Base-by-base conservation (phyloP, 164 flowering plant species). In the Malania oleifera region DNA sequence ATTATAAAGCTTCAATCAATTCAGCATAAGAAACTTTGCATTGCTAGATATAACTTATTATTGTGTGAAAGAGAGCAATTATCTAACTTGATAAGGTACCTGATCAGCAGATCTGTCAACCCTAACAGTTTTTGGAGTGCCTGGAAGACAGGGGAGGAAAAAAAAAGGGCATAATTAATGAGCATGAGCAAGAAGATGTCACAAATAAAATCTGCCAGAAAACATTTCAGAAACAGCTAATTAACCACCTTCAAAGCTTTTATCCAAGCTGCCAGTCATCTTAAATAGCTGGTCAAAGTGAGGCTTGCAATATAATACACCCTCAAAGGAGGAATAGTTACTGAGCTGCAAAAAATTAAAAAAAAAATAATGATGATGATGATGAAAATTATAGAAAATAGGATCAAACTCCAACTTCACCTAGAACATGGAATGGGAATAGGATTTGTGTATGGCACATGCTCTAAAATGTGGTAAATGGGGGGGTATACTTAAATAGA, bases 271-370 rank as follows among this genome's bases (percentile, higher is more conserved):
- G 53, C 98, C 98, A 43, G 98, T 91, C 83, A 70, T 82, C 77
- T 91, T 91, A 58, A 83, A 81, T 35, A 91, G 82, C 57, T 91
- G 98, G 72, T 87, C 95, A 72, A 86, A 91, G 78, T 91, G 98
- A 69, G 95, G 98, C 68, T 82, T 89, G 80, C 98, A 91, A 59
- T 89, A 91, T 45, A 89, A 61, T 64, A 91, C 96, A 25, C 98
- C 95, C 78, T 91, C 96, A 58, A 85, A 91, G 46, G 98, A 91
- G 67, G 75, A 71, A 61, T 83, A 91, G 62, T 87, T 89, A 61
- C 77, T 63, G 38, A 91, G 79, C 95, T 91, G 92, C 72, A 81
- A 69, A 52, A 7, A n/a, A n/a, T n/a, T n/a, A 27, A 15, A 12
- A 50, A 25, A 22, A 22, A 20, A 49, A 44, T 17, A 56, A 53